These are phyloP conservation scores for Mortierella sp. DNA, from an alignment of 371 early-diverging fungal genomes.

Conservation along the genomic window DNA sequence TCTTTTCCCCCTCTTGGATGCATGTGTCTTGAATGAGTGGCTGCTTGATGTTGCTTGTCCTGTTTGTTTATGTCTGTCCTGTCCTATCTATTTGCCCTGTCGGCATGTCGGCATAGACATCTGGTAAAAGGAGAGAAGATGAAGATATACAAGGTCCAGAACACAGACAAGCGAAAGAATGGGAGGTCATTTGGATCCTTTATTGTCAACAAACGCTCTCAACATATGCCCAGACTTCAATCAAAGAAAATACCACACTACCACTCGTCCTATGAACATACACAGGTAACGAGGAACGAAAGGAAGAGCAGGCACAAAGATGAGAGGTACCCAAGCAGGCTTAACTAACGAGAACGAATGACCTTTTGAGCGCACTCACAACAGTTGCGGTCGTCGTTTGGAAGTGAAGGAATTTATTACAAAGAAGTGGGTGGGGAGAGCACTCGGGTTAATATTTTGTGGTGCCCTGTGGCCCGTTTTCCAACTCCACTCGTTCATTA, in stretches of 20 bases:
- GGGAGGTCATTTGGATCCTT: not conserved
- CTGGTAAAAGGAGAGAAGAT: not conserved
- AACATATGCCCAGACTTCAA: not conserved
- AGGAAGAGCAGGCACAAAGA: not conserved
- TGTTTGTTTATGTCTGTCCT: not conserved
- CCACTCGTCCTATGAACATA: not conserved
- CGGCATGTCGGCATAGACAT: not conserved
- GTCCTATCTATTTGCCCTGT: not conserved
- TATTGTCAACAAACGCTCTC: constrained; percentile 1
- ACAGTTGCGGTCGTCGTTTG: not conserved
- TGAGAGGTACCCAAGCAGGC: not conserved
- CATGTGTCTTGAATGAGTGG: not conserved
- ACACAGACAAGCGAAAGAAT: not conserved
- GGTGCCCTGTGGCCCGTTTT: not conserved
- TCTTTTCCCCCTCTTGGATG: not conserved
- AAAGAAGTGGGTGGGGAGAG: not conserved
- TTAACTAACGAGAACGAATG: not conserved
- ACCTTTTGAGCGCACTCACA: not conserved
- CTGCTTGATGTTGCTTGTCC: not conserved
- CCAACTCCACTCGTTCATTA: not conserved
- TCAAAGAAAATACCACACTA: too few species aligned
- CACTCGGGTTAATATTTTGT: constrained; percentile 4
- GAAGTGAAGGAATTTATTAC: not conserved
- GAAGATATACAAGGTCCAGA: not conserved
- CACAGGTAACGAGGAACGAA: not conserved